Base-by-base conservation (phyloP, 352 stramenopile species). In the Thraustochytrium striatum region DNA sequence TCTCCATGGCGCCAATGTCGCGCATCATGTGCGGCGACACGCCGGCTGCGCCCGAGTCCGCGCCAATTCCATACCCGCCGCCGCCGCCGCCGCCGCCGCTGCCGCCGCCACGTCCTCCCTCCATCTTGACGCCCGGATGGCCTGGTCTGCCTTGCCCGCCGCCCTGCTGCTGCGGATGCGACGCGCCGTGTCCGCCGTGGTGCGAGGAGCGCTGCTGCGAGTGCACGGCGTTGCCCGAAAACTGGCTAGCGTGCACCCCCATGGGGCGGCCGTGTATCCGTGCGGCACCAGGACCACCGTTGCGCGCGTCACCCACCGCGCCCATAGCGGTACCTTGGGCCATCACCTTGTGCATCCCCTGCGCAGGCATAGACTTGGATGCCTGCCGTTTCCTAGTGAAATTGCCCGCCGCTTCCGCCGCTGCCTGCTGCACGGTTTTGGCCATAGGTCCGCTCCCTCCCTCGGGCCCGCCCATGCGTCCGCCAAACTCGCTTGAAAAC, bases 361-460 rank as follows among this genome's bases (percentile, higher is more conserved):
- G n/a, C n/a, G n/a, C n/a, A n/a, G 62, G 62, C 38, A 38, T 38
- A 19, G 65, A 75, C 21, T 43, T 21, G 13, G 65, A 75, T 39
- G 65, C 65, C 65, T 75, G 65, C 41, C 65, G 65, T 32, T 75
- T 75, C 16, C 65, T 30, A 39, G 65, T 75, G 35, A 55, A 25
- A 55, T 25, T 55, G 47, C 25, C 16, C 47, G 47, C 47, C 16
- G 47, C 47, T 21, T 55, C 47, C 47, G 47, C 25, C 16, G 16
- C 47, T 55, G 47, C 25, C 25, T 25, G 16, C 47, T 21, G 16
- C 16, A 55, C 47, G 16, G 16, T 16, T 55, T 16, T 16, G 16
- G 47, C 16, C 16, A 55, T 55, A 25, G 47, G 16, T 21, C 16
- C 47, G 16, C 47, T 16, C 47, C 47, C 47, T n/a, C n/a, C n/a